These are phyloP conservation scores for Fagopyrum esculentum DNA, from an alignment of 148 eudicot species.

Conservation along the genomic window DNA sequence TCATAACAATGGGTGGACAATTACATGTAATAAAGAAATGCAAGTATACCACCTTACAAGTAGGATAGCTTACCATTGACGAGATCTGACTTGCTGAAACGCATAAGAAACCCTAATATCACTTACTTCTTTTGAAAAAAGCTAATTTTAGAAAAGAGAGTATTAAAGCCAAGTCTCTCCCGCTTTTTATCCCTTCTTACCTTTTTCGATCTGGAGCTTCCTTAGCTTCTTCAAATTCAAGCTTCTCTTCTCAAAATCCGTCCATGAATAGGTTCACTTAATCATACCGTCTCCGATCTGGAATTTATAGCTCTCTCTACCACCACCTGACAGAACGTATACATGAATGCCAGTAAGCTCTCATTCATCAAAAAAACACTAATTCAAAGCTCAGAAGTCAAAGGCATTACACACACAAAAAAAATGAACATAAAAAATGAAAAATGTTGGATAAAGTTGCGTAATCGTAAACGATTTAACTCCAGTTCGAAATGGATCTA, in stretches of 20 bases:
- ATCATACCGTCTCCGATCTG: not conserved
- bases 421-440: too few species aligned
- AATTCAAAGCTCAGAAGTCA: conserved; percentile 1
- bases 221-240: not conserved
- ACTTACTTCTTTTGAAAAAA: not conserved
- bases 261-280: not conserved
- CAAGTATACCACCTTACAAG: not conserved
- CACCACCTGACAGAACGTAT: not conserved
- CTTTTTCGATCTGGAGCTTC: not conserved
- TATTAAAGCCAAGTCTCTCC: not conserved
- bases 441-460: not conserved
- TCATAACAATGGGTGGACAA: not conserved
- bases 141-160: not conserved
- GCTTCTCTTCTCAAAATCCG: not conserved
- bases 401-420: not conserved
- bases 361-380: not conserved
- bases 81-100: not conserved
- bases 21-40: conserved; percentile 4
- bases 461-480: not conserved
- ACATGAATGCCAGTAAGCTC: not conserved
- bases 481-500: not conserved
- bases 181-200: not conserved
- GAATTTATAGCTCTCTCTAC: not conserved
- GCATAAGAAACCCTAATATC: not conserved
- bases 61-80: not conserved